Evolutionary conservation across 345 rosid species (phyloP), one percentile per base, ranked within the genome.

Genomic region (Toxicodendron radicans): DNA sequence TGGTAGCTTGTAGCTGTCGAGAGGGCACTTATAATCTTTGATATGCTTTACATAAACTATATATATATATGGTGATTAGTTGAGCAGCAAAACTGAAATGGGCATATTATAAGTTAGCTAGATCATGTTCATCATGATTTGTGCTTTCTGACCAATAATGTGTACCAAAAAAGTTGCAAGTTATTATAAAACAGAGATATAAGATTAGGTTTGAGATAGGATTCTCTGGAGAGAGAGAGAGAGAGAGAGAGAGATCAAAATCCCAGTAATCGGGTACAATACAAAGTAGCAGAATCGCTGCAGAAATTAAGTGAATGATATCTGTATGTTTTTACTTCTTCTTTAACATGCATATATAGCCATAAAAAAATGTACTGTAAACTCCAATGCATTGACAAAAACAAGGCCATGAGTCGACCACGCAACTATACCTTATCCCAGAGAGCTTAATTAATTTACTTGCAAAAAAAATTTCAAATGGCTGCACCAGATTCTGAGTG

Each of bases 1-100:
- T 3, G 73, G 76, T 61, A 54, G 79, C 48, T 8, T 58, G 58
- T 63, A 48, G 16, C 64, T 17, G 21, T 70, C 70, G 38, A 46
- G 30, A 12, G 38, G 0, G 64, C 33, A 62, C n/a, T n/a, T 73
- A 59, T 35, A 32, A 62, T 60, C 41, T 53, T 53, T 58, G 56
- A 35, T 35, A 35, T 68, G 70, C 70, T 46, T 27, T 60, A 54
- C 46, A 60, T 46, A 59, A 60, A 59, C 58, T 46, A 59, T n/a
- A n/a, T n/a, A n/a, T n/a, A n/a, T n/a, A n/a, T n/a, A n/a, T 58
- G 17, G n/a, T n/a, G 24, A 38, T 56, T 45, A 46, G 71, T 41
- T 74, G 63, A 38, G 43, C 43, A 9, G 43, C 43, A 38, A 38
- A 38, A 65, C 58, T 56, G 24, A 51, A 51, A 63, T 45, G 32